These are phyloP conservation scores for Mycena filopes DNA, from an alignment of 768 basidiomycete species.

Conservation along the genomic window DNA sequence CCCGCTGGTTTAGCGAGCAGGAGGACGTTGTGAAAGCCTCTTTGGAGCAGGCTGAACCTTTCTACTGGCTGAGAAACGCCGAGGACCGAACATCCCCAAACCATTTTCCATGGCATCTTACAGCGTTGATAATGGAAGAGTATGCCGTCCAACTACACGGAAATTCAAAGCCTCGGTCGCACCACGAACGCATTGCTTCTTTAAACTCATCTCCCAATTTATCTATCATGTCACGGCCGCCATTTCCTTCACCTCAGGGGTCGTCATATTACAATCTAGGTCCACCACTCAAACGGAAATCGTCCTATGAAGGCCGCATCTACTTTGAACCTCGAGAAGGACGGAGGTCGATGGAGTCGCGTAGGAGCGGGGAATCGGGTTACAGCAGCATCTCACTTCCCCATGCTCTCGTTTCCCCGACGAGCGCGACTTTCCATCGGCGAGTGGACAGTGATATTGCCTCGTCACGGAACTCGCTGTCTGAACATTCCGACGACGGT, in stretches of 20 bases:
- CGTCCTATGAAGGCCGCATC: conserved; percentile 58
- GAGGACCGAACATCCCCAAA: conserved; percentile 45
- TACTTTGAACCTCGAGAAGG: conserved; percentile 71
- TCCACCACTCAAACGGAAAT: conserved; percentile 50
- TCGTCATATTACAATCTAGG: conserved; percentile 53
- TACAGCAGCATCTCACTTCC: conserved; percentile 53
- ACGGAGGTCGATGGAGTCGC: conserved; percentile 57
- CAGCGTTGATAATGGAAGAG: conserved; percentile 77
- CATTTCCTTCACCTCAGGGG: conserved; percentile 35
- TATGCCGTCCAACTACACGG: conserved; percentile 50
- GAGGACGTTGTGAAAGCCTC: conserved; percentile 57
- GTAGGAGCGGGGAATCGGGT: conserved; percentile 56
- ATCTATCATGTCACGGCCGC: conserved; percentile 34
- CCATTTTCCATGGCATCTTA: conserved; percentile 69
- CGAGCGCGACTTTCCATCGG: conserved; percentile 54
- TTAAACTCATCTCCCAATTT: conserved; percentile 34
- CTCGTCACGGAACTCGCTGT: conserved; percentile 57
- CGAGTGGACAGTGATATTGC: conserved; percentile 61
- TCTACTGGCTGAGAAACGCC: conserved; percentile 79
- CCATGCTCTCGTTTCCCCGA: conserved; percentile 50
- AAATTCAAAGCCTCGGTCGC: conserved; percentile 1
- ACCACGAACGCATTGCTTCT: conserved; percentile 19
- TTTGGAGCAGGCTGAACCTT: conserved; percentile 73
- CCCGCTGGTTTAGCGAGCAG: conserved; percentile 70
- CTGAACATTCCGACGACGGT: conserved; percentile 48